Evolutionary conservation across 352 stramenopile species (phyloP).

Genomic region (Phytophthora vignae): DNA sequence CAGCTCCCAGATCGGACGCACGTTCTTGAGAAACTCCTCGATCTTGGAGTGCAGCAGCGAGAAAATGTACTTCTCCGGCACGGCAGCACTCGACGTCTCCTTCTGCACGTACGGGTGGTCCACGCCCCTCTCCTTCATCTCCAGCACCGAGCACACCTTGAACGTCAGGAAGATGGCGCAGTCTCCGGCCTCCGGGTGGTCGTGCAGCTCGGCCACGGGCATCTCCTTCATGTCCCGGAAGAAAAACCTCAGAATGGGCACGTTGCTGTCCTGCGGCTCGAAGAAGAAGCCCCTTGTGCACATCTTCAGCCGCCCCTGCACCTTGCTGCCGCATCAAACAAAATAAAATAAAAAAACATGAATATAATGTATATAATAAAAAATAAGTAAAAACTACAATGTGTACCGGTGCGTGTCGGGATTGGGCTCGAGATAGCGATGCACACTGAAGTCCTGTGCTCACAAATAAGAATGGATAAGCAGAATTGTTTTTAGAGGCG

Average conservation of each 20-base stretch:
- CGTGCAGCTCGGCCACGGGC: constrained; percentile 66
- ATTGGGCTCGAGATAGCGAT: constrained; percentile 73
- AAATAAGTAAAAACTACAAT: constrained; percentile 14
- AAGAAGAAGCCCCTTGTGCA: constrained; percentile 94
- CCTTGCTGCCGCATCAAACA: constrained; percentile 53
- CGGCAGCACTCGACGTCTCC: constrained; percentile 35
- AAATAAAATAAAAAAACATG: constrained; percentile 5
- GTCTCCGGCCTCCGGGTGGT: constrained; percentile 43
- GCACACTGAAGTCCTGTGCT: constrained; percentile 83
- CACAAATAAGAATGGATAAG: constrained; percentile 14
- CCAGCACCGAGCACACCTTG: constrained; percentile 57
- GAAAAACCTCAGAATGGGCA: constrained; percentile 87
- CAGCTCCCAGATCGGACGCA: constrained; percentile 74
- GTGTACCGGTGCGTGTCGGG: constrained; percentile 60
- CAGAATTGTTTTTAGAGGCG: not conserved
- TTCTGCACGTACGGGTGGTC: constrained; percentile 85
- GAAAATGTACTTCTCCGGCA: constrained; percentile 80
- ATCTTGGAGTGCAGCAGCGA: constrained; percentile 86
- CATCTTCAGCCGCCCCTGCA: constrained; percentile 85
- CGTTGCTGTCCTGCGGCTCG: constrained; percentile 86
- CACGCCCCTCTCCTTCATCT: constrained; percentile 90
- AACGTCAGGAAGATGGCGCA: constrained; percentile 78
- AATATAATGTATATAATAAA: constrained; percentile 2
- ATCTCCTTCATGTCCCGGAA: constrained; percentile 85
- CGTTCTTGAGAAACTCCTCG: constrained; percentile 77